Conservation (phyloP, 2,329 filamentous ascomycete species). For the Colletotrichum gigasporum region DNA sequence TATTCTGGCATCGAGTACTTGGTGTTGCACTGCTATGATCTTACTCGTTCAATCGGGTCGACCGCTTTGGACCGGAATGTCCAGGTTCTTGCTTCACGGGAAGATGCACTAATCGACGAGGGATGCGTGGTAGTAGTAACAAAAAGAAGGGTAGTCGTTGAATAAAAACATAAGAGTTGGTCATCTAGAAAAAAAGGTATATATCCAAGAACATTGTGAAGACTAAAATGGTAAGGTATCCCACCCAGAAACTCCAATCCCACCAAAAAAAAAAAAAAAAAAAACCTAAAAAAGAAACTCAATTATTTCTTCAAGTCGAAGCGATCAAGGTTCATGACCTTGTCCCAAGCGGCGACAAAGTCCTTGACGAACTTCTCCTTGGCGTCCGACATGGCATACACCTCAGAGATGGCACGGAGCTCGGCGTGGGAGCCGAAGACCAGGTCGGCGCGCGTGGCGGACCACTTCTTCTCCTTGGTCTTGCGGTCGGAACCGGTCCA, state of each 20-base stretch:
- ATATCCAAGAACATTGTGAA: neutral
- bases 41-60: too few species aligned
- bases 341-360: conserved; percentile 77
- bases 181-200: neutral
- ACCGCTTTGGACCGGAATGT: too few species aligned
- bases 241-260: neutral
- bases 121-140: neutral
- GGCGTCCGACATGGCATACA: conserved; percentile 72
- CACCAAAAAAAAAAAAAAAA: too few species aligned
- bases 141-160: too few species aligned
- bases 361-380: conserved; percentile 74
- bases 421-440: conserved; percentile 79
- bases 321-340: conserved; percentile 80
- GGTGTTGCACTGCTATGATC: too few species aligned
- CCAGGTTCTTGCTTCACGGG: too few species aligned
- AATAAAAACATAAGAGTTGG: too few species aligned
- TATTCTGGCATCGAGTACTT: too few species aligned
- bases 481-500: conserved; percentile 74
- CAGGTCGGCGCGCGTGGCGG: conserved; percentile 73
- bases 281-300: too few species aligned
- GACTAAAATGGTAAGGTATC: neutral
- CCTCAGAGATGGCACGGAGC: conserved; percentile 75
- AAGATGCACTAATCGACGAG: too few species aligned
- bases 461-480: conserved; percentile 74
- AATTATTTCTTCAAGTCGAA: conserved; percentile 61